A percentile compares a stretch with the other conserved stretches of the same genome.
phyloP scores from a whole-genome alignment of 2,329 filamentous ascomycete species.

The Fusarium sp. region DNA sequence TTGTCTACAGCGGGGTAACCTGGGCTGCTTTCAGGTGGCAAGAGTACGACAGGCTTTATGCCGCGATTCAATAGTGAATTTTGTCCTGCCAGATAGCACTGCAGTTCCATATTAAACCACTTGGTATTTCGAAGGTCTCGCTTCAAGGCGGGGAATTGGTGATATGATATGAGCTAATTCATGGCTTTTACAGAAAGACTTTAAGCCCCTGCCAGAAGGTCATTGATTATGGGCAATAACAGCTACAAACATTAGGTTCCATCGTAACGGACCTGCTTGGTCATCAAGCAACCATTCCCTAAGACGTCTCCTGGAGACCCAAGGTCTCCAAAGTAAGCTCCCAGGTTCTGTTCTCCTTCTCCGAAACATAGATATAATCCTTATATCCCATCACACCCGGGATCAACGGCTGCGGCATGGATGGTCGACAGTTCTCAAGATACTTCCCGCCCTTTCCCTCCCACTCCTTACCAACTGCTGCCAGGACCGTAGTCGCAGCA shows the following conservation, averaged over 20 bases:
- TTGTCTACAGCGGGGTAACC: too few relatives aligned
- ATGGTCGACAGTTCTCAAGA: neutral
- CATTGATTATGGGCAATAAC: neutral
- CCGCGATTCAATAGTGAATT: neutral
- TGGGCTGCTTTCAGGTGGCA: neutral
- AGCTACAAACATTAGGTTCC: neutral
- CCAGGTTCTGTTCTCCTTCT: neutral
- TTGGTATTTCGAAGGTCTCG: too few relatives aligned
- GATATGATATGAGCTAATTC: too few relatives aligned
- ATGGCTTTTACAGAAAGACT: neutral
- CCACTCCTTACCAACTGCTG: neutral
- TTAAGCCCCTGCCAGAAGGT: neutral
- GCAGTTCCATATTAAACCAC: too few relatives aligned
- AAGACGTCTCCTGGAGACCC: neutral
- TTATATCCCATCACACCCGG: neutral
- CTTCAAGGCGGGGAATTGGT: too few relatives aligned
- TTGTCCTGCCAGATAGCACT: too few relatives aligned
- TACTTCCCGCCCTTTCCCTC: neutral
- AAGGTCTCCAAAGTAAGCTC: neutral
- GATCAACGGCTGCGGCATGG: neutral
- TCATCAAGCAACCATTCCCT: rapidly evolving
- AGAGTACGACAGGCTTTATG: neutral
- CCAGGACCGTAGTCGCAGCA: neutral
- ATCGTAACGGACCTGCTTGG: neutral
- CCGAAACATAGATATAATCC: neutral